phyloP scores from a whole-genome alignment of 2,329 filamentous ascomycete species.

The Fusarium subglutinans region DNA sequence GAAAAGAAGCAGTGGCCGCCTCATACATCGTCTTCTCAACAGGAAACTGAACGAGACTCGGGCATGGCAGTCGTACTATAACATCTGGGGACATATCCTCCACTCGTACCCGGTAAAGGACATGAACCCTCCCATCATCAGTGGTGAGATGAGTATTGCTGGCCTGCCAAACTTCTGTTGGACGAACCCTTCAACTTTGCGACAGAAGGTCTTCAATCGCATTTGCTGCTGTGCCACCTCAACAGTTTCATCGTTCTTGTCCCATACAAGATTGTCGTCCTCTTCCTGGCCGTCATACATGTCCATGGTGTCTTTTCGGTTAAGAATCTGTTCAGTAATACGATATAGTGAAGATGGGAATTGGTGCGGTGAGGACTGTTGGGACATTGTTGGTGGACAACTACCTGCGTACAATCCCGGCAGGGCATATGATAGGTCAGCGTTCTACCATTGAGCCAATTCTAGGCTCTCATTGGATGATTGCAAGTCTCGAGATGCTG shows the following conservation, averaged over 20 bases:
- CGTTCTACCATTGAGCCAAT: neutral
- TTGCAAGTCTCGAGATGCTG: too few relatives aligned
- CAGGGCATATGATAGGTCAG: neutral
- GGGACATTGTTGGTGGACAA: neutral
- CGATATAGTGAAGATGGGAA: neutral
- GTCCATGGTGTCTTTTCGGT: neutral
- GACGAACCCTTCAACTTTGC: neutral
- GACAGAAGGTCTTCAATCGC: slow-evolving; percentile 1
- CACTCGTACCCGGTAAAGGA: neutral
- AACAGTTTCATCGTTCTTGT: slow-evolving; percentile 10
- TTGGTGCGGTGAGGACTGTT: neutral
- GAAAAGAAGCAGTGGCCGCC: slow-evolving; percentile 9
- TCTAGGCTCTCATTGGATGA: neutral
- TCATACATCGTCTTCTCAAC: slow-evolving; percentile 21
- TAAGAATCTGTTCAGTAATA: neutral
- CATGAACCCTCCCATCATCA: slow-evolving; percentile 1
- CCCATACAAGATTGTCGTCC: slow-evolving; percentile 25
- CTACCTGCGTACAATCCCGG: neutral
- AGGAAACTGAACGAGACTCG: neutral
- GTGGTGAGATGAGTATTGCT: neutral
- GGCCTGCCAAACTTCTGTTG: neutral
- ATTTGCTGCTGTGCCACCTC: neutral
- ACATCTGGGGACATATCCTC: neutral
- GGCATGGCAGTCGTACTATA: slow-evolving; percentile 3
- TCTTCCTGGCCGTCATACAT: slow-evolving; percentile 21